Conservation (phyloP, 192 early-diverging fungal species). For the Coemansia sp. region DNA sequence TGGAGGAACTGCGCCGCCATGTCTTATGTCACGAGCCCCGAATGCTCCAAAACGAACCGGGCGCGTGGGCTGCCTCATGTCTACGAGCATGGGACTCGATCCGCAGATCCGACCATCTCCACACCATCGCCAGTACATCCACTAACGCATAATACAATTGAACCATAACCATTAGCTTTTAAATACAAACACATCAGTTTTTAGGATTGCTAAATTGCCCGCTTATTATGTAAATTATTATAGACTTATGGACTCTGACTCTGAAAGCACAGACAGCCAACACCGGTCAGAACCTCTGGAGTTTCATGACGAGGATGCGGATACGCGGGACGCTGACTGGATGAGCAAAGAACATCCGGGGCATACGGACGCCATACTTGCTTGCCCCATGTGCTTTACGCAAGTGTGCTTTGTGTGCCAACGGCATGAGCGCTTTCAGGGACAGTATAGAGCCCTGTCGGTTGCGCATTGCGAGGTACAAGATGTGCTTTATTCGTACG, state of each 20-base stretch:
- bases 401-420: conserved; percentile 53
- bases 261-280: background rate
- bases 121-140: background rate
- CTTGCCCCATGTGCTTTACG: conserved; percentile 41
- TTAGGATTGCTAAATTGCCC: background rate
- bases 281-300: background rate
- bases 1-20: background rate
- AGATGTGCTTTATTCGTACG: conserved; percentile 17
- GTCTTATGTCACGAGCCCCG: background rate
- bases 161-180: conserved; percentile 7
- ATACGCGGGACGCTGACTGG: conserved; percentile 29
- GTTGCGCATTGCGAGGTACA: conserved; percentile 20
- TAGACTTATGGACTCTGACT: background rate
- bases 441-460: conserved; percentile 38
- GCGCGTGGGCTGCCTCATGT: conserved; percentile 26
- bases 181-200: background rate
- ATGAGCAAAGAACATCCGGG: conserved; percentile 18
- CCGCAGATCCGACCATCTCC: conserved; percentile 28
- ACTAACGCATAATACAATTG: background rate
- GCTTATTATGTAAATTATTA: background rate
- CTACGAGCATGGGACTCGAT: conserved; percentile 42
- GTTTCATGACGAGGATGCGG: conserved; percentile 28
- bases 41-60: conserved; percentile 7
- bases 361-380: conserved; percentile 40
- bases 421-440: conserved; percentile 18